A percentile compares a stretch with the other conserved stretches of the same genome.
Evolutionary conservation across 1,139 yeast genomes (phyloP).

Genomic region (Yamadazyma epiphylla): DNA sequence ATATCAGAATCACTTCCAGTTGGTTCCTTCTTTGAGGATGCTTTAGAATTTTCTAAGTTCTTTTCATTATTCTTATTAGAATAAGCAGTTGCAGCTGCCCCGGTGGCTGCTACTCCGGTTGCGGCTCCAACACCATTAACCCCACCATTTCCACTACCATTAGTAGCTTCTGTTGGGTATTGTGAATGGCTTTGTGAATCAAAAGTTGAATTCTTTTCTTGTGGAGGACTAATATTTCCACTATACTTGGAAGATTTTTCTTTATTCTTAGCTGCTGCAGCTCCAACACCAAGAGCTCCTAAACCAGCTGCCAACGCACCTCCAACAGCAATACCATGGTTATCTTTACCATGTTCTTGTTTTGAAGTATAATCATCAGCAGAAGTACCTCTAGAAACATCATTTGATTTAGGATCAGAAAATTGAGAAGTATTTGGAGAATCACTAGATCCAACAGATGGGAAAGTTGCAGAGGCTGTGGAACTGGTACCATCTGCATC

Average conservation of each 20-base stretch:
- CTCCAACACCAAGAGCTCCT: constrained; percentile 1
- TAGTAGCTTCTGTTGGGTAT: constrained; percentile 3
- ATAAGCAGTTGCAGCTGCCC: constrained; percentile 1
- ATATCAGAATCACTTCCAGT: constrained; percentile 10
- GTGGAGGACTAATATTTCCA: neutral
- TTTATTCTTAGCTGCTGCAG: constrained; percentile 2
- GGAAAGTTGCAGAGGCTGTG: neutral
- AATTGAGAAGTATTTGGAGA: constrained; percentile 4
- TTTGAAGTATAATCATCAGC: constrained; percentile 1
- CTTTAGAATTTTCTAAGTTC: too few species aligned
- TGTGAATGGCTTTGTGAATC: constrained; percentile 2
- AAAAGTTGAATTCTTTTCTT: constrained; percentile 1
- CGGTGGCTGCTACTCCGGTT: constrained; percentile 6
- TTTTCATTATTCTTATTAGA: too few species aligned
- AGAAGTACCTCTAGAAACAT: constrained; percentile 14
- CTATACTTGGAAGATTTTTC: neutral
- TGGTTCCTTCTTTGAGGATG: too few species aligned
- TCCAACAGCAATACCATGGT: neutral
- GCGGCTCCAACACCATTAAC: constrained; percentile 11
- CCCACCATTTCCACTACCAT: constrained; percentile 6
- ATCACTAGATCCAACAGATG: constrained; percentile 2
- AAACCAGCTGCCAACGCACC: constrained; percentile 1
- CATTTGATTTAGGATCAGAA: constrained; percentile 8
- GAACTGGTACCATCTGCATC: constrained; percentile 10
- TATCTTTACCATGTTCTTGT: neutral